Percentiles rank a stretch among this genome's conserved stretches.
Conservation (phyloP, 768 basidiomycete genomes). For the Amylocystis lapponica region DNA sequence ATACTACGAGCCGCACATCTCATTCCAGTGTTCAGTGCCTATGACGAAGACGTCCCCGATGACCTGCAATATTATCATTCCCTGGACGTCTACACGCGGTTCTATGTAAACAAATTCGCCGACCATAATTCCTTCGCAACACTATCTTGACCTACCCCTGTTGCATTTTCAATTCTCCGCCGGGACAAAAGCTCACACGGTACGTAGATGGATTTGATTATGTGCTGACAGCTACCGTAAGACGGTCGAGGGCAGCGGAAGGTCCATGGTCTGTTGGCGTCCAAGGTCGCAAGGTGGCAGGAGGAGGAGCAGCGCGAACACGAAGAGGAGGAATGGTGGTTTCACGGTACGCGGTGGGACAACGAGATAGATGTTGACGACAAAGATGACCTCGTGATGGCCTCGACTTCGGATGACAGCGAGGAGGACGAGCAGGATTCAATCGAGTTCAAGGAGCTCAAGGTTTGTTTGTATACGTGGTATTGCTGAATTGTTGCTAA, state of each 20-base stretch:
- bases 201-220: slow-evolving; percentile 74
- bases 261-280: slow-evolving; percentile 57
- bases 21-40: slow-evolving; percentile 21
- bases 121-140: slow-evolving; percentile 5
- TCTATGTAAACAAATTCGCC: slow-evolving; percentile 6
- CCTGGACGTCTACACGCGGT: background rate
- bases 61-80: background rate
- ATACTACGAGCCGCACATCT: slow-evolving; percentile 22
- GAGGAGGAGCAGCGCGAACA: slow-evolving; percentile 63
- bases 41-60: background rate
- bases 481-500: slow-evolving; percentile 9
- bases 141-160: background rate
- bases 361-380: slow-evolving; percentile 68
- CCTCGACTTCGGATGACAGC: slow-evolving; percentile 33
- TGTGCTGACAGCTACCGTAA: slow-evolving; percentile 17
- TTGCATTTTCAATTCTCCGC: no score
- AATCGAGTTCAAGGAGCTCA: slow-evolving; percentile 71
- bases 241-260: slow-evolving; percentile 55
- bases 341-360: slow-evolving; percentile 59
- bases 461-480: slow-evolving; percentile 35
- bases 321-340: slow-evolving; percentile 63
- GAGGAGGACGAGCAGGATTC: slow-evolving; percentile 64
- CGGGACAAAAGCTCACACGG: slow-evolving; percentile 60
- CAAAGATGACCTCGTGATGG: slow-evolving; percentile 47
- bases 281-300: slow-evolving; percentile 65